Percentiles rank a stretch among this genome's conserved stretches.
These are phyloP conservation scores for Hanseniaspora lachancei DNA, from an alignment of 805 yeast genomes.

Conservation along the genomic window DNA sequence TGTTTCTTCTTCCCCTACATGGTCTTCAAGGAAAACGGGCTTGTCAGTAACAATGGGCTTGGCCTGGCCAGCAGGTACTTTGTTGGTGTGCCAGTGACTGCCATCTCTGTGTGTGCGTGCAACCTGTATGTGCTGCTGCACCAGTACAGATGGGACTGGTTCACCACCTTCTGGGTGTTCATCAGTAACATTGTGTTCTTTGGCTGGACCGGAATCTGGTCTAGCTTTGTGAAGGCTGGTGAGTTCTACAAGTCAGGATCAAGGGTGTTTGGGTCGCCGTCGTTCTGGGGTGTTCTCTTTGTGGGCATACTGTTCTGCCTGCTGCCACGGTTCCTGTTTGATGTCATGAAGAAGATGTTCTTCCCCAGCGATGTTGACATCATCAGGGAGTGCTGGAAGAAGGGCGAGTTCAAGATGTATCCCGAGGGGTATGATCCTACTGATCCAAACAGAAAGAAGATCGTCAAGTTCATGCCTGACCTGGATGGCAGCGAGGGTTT, in stretches of 20 bases:
- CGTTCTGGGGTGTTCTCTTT: constrained; percentile 56
- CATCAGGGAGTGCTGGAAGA: constrained; percentile 52
- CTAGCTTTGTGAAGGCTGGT: constrained; percentile 37
- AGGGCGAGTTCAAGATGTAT: constrained; percentile 55
- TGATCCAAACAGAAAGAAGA: constrained; percentile 49
- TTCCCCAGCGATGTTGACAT: constrained; percentile 60
- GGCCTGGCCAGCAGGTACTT: constrained; percentile 57
- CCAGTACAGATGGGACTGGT: constrained; percentile 75
- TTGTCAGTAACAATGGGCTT: constrained; percentile 42
- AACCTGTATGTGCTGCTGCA: constrained; percentile 52
- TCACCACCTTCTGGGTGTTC: constrained; percentile 40
- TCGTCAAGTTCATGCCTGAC: constrained; percentile 29
- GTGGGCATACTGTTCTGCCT: constrained; percentile 54
- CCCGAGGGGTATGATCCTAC: constrained; percentile 68
- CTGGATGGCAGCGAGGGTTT: constrained; percentile 16
- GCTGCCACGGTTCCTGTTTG: constrained; percentile 54
- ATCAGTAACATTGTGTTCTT: constrained; percentile 49
- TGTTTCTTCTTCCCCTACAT: constrained; percentile 65
- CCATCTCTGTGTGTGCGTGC: constrained; percentile 55
- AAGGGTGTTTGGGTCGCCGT: constrained; percentile 45
- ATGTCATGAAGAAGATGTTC: constrained; percentile 39
- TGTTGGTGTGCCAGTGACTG: constrained; percentile 55
- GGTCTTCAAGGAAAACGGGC: constrained; percentile 31
- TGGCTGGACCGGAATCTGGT: constrained; percentile 76
- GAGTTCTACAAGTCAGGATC: constrained; percentile 60